Percentiles rank a stretch among this genome's conserved stretches.
phyloP scores from a whole-genome alignment of 2,329 filamentous ascomycete species.

The Phoma sp. region DNA sequence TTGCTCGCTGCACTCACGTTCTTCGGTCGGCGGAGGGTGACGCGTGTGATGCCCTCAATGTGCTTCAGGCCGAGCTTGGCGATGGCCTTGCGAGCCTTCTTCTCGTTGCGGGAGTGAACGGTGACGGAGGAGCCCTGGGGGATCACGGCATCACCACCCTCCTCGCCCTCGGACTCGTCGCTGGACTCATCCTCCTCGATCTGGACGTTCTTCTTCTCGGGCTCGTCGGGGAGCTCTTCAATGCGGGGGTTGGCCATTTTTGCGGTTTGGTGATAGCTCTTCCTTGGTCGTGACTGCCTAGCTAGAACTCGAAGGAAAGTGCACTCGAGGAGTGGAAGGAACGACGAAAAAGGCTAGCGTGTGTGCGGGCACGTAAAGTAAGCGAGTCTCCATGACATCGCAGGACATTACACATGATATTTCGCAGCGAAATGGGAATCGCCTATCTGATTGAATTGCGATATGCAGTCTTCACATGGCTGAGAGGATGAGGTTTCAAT shows the following conservation, averaged over 20 bases:
- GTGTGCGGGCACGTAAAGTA: constrained; percentile 34
- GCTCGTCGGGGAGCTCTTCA: constrained; percentile 93
- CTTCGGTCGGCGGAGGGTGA: constrained; percentile 97
- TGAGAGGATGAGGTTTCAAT: constrained; percentile 21
- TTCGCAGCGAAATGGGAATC: not conserved
- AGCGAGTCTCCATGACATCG: constrained; percentile 31
- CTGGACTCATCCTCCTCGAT: constrained; percentile 76
- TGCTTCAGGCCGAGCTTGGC: constrained; percentile 97
- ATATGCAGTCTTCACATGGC: not conserved
- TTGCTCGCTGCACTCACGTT: constrained; percentile 73
- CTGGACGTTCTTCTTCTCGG: constrained; percentile 77
- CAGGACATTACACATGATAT: not conserved
- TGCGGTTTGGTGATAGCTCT: constrained; percentile 41
- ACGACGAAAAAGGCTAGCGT: constrained; percentile 13
- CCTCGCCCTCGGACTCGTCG: constrained; percentile 76
- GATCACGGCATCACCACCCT: constrained; percentile 70
- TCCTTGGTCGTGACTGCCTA: constrained; percentile 5
- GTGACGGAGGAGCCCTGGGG: constrained; percentile 88
- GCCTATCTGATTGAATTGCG: not conserved
- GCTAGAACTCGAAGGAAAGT: no score
- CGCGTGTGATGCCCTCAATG: constrained; percentile 95
- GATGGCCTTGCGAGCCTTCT: constrained; percentile 99
- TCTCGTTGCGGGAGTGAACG: constrained; percentile 99
- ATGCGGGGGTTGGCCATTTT: constrained; percentile 97
- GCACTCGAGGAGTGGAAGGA: not conserved